phyloP scores from a whole-genome alignment of 2,329 filamentous ascomycete genomes.

The Cercospora canescens region DNA sequence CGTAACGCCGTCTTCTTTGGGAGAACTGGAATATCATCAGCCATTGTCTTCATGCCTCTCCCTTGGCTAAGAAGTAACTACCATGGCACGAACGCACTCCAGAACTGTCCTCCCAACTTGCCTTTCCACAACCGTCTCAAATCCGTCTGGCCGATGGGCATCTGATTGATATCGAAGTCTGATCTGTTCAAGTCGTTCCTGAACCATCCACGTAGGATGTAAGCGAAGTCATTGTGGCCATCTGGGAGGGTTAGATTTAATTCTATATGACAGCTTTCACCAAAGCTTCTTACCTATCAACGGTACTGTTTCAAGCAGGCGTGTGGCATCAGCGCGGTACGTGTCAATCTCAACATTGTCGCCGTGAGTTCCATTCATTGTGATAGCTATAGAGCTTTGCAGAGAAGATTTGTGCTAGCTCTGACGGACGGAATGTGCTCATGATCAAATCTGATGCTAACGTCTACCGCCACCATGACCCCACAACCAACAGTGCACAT shows the following conservation, averaged over 20 bases:
- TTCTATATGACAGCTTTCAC: not conserved
- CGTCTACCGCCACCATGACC: not conserved
- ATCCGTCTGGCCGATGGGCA: not conserved
- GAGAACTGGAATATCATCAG: not conserved
- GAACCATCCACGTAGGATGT: not conserved
- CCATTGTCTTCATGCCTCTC: not conserved
- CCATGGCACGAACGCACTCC: not conserved
- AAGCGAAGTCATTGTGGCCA: not conserved
- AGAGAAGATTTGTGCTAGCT: not conserved
- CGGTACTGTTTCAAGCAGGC: not conserved
- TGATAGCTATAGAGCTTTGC: not conserved
- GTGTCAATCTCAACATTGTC: not conserved
- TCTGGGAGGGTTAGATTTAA: not conserved
- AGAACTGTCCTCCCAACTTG: not conserved
- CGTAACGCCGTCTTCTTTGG: not conserved
- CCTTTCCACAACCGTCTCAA: not conserved
- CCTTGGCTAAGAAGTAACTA: not conserved
- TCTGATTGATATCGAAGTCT: not conserved
- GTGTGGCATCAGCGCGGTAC: not conserved
- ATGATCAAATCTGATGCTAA: not conserved
- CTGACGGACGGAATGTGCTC: not conserved
- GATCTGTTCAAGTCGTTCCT: not conserved
- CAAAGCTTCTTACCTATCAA: not conserved
- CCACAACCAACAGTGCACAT: not conserved
- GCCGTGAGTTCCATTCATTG: not conserved